Evolutionary conservation across 1,284 basidiomycete species (phyloP).

Genomic region (Leccinum pachyderme): DNA sequence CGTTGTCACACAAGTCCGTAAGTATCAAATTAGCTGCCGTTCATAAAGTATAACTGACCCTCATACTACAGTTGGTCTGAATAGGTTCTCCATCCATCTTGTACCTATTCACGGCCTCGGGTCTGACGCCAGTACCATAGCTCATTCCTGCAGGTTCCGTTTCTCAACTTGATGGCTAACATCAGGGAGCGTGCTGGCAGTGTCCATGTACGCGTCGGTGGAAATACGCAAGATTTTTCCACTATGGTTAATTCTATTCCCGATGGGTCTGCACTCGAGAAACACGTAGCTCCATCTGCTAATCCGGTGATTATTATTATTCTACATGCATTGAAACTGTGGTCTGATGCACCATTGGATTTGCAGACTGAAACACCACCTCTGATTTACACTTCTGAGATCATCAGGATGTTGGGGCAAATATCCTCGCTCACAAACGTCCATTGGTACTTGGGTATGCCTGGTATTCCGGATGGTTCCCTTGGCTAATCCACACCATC

Average conservation of each 20-base stretch:
- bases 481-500: neutral
- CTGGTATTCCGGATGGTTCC: too few species aligned
- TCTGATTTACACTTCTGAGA: neutral
- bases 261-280: neutral
- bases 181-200: neutral
- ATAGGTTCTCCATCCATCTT: constrained; percentile 9
- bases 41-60: neutral
- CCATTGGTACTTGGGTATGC: neutral
- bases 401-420: neutral
- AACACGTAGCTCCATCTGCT: neutral
- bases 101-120: neutral
- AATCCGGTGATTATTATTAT: neutral
- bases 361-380: neutral
- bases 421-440: neutral
- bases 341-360: neutral
- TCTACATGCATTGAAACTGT: neutral
- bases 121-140: constrained; percentile 24
- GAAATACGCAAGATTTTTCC: neutral
- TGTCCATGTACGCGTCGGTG: neutral
- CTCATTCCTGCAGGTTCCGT: constrained; percentile 39
- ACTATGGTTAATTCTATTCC: neutral
- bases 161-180: constrained; percentile 42
- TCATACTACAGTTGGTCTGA: constrained; percentile 11
- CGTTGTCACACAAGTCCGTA: constrained; percentile 45
- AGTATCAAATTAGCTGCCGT: constrained; percentile 21